Conservation (phyloP, 768 basidiomycete genomes). For the Podaxis rugospora region DNA sequence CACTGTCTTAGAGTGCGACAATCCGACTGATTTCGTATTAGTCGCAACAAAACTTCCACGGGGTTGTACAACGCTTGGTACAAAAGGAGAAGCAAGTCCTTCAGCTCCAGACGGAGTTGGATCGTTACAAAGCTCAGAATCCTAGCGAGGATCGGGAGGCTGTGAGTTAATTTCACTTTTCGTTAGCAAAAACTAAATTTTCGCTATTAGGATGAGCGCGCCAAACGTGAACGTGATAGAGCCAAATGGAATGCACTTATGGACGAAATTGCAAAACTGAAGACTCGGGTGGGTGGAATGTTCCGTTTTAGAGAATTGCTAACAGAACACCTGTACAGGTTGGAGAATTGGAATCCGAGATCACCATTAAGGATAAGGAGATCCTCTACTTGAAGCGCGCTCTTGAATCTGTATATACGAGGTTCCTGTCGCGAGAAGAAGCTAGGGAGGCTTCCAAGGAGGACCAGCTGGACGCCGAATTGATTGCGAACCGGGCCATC, state of each 20-base stretch:
- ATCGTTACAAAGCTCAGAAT: constrained; percentile 53
- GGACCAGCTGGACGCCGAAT: constrained; percentile 57
- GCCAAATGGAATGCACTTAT: constrained; percentile 66
- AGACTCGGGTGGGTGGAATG: constrained; percentile 52
- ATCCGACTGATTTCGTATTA: neutral
- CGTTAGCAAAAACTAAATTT: neutral
- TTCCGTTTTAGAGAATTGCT: neutral
- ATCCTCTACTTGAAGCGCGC: constrained; percentile 74
- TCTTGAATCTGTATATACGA: constrained; percentile 82
- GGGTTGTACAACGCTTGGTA: constrained; percentile 73
- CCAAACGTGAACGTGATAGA: constrained; percentile 71
- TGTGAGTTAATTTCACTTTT: constrained; percentile 32
- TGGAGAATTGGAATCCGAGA: constrained; percentile 42
- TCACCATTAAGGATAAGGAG: constrained; percentile 65
- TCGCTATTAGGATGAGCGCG: constrained; percentile 61
- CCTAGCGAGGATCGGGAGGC: constrained; percentile 54
- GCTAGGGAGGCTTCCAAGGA: constrained; percentile 38
- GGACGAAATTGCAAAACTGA: constrained; percentile 71
- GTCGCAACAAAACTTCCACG: constrained; percentile 52
- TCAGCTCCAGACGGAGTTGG: constrained; percentile 69
- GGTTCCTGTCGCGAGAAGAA: constrained; percentile 62
- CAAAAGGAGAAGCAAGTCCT: constrained; percentile 84
- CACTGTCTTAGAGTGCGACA: neutral
- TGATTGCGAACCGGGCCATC: constrained; percentile 67
- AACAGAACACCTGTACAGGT: constrained; percentile 33